Conservation (phyloP, 2,329 filamentous ascomycete species). For the Calycina marina region DNA sequence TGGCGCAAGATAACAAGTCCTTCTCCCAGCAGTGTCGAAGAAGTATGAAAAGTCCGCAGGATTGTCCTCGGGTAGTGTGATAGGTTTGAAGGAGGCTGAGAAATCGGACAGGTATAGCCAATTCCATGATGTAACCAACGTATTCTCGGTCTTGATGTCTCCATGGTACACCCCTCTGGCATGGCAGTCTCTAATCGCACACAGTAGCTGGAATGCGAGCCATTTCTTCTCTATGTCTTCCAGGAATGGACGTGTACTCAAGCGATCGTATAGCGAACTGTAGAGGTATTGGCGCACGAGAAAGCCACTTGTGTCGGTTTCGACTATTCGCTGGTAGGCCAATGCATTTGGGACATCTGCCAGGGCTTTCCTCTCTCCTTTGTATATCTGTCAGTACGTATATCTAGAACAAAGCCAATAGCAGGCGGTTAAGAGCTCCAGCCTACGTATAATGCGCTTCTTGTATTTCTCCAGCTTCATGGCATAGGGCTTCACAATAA, state of each 20-base stretch:
- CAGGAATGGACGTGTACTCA: constrained; percentile 90
- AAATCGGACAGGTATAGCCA: constrained; percentile 99
- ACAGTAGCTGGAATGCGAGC: constrained; percentile 90
- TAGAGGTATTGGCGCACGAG: constrained; percentile 91
- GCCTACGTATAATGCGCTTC: constrained; percentile 57
- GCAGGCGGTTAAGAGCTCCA: neutral
- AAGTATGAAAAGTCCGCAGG: constrained; percentile 96
- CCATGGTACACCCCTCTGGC: constrained; percentile 82
- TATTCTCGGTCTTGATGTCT: constrained; percentile 97
- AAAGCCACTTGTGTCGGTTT: constrained; percentile 84
- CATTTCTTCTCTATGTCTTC: constrained; percentile 99
- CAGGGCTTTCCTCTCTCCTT: constrained; percentile 67
- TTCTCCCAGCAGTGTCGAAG: constrained; percentile 81
- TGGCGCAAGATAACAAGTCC: constrained; percentile 90
- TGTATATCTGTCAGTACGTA: constrained; percentile 8
- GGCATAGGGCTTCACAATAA: constrained; percentile 82
- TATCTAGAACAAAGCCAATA: neutral
- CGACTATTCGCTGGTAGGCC: constrained; percentile 77
- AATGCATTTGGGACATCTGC: constrained; percentile 81
- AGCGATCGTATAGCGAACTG: constrained; percentile 90
- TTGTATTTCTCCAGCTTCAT: constrained; percentile 72
- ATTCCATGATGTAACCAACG: constrained; percentile 96
- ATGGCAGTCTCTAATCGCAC: constrained; percentile 84
- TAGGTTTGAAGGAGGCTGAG: constrained; percentile 87
- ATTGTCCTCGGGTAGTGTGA: constrained; percentile 88